Evolutionary conservation across 768 basidiomycete species (phyloP).

Genomic region (Cyathus striatus): DNA sequence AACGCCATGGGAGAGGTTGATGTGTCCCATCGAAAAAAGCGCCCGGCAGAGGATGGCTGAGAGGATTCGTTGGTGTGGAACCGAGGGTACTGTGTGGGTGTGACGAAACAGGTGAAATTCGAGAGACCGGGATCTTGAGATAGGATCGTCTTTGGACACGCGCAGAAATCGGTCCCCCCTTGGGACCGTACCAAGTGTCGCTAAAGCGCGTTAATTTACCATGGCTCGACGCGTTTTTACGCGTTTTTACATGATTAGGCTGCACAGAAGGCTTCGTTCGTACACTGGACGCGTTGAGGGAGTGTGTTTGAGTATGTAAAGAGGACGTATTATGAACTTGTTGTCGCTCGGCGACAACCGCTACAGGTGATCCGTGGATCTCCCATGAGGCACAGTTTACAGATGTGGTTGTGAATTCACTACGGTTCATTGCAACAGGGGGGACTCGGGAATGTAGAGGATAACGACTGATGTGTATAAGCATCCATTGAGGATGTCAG

Average conservation of each 20-base stretch:
- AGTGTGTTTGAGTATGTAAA: too few species aligned
- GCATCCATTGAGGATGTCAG: not conserved
- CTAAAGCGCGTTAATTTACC: slow-evolving; percentile 9
- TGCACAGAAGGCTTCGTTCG: slow-evolving; percentile 9
- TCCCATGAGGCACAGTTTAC: slow-evolving; percentile 18
- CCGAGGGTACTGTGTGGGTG: slow-evolving; percentile 15
- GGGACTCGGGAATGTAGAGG: not conserved
- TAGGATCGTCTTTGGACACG: not conserved
- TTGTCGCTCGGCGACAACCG: slow-evolving; percentile 17
- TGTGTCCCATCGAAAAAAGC: not conserved
- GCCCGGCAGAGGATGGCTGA: too few species aligned
- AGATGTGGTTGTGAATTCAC: slow-evolving; percentile 3
- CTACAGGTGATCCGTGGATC: slow-evolving; percentile 30
- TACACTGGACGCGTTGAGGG: slow-evolving; percentile 2
- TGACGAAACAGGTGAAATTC: slow-evolving; percentile 20
- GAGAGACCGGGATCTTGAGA: slow-evolving; percentile 6
- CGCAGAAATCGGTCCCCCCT: slow-evolving; percentile 2
- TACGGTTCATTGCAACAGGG: not conserved
- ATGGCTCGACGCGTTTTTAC: slow-evolving; percentile 24
- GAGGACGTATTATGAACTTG: slow-evolving; percentile 10
- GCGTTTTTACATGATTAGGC: slow-evolving; percentile 31
- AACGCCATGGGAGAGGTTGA: not conserved
- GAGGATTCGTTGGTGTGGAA: slow-evolving; percentile 12
- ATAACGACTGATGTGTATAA: slow-evolving; percentile 1
- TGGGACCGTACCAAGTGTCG: not conserved